phyloP scores from a whole-genome alignment of 1,284 basidiomycete genomes.

The Ganoderma boninense region DNA sequence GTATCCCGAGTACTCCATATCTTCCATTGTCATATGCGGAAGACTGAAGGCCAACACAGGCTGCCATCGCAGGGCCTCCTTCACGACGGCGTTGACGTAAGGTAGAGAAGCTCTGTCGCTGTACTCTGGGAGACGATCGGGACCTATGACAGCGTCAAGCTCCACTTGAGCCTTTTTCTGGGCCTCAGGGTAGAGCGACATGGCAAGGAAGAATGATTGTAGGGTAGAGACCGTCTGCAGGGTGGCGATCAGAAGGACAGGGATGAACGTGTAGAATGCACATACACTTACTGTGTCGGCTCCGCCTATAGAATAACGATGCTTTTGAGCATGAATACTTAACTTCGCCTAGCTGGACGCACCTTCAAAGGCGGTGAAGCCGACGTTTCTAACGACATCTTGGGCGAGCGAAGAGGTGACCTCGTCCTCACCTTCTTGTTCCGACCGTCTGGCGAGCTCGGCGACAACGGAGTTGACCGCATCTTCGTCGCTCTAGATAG shows the following conservation, averaged over 20 bases:
- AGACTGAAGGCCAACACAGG: constrained; percentile 27
- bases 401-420: neutral
- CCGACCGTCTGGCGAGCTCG: constrained; percentile 4
- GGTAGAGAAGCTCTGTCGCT: constrained; percentile 34
- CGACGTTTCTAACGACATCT: constrained; percentile 10
- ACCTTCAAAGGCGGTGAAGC: constrained; percentile 20
- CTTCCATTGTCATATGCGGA: constrained; percentile 14
- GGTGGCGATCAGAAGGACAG: neutral
- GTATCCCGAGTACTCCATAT: constrained; percentile 23
- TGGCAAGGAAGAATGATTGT: constrained; percentile 41
- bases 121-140: constrained; percentile 29
- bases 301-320: neutral
- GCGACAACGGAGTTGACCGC: constrained; percentile 7
- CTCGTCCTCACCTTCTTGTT: constrained; percentile 10
- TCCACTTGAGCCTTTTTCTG: constrained; percentile 46
- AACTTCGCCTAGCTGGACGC: neutral
- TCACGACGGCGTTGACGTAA: constrained; percentile 34
- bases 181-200: constrained; percentile 44
- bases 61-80: constrained; percentile 36
- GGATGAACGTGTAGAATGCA: neutral
- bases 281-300: constrained; percentile 5
- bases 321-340: neutral
- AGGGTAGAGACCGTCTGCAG: constrained; percentile 12
- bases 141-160: constrained; percentile 44
- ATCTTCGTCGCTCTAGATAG: neutral